A percentile compares a stretch with the other conserved stretches of the same genome.
Conservation (phyloP, 1,284 basidiomycete genomes). For the Fomitopsis betulina region DNA sequence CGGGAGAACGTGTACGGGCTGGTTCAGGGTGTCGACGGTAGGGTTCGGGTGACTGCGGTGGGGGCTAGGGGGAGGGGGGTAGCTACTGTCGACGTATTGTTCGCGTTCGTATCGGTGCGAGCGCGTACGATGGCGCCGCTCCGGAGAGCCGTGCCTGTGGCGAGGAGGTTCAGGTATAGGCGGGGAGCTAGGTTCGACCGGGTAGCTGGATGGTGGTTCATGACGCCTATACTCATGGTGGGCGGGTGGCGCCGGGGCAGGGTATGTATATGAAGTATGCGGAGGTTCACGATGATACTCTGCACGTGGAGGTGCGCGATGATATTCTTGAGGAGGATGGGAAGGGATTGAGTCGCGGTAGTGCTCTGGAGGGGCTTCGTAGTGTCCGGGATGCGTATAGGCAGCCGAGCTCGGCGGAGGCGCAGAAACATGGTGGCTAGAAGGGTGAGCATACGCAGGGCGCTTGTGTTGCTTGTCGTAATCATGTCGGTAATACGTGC, state of each 20-base stretch:
- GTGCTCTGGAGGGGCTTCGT: too few species aligned
- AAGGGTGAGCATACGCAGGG: background rate
- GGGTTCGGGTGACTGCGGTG: background rate
- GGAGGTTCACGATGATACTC: background rate
- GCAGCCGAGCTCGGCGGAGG: background rate
- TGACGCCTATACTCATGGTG: background rate
- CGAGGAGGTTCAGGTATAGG: background rate
- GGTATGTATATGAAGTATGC: background rate
- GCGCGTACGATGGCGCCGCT: background rate
- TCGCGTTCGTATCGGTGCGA: background rate
- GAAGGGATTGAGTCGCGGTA: background rate
- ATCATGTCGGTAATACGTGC: conserved; percentile 31
- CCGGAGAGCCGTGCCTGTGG: background rate
- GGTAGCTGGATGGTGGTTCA: background rate
- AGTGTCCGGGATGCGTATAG: background rate
- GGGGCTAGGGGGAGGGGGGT: background rate
- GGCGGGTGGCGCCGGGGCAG: background rate
- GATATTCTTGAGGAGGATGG: background rate
- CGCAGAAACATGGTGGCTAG: background rate
- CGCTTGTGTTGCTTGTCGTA: conserved; percentile 26
- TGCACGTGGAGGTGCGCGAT: background rate
- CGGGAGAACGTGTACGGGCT: background rate
- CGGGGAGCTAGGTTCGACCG: background rate
- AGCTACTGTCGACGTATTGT: background rate
- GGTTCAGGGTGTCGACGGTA: background rate